Evolutionary conservation across 2,329 filamentous ascomycete genomes (phyloP), one percentile per base, ranked within the genome.

Genomic region (Paramyrothecium roridum): DNA sequence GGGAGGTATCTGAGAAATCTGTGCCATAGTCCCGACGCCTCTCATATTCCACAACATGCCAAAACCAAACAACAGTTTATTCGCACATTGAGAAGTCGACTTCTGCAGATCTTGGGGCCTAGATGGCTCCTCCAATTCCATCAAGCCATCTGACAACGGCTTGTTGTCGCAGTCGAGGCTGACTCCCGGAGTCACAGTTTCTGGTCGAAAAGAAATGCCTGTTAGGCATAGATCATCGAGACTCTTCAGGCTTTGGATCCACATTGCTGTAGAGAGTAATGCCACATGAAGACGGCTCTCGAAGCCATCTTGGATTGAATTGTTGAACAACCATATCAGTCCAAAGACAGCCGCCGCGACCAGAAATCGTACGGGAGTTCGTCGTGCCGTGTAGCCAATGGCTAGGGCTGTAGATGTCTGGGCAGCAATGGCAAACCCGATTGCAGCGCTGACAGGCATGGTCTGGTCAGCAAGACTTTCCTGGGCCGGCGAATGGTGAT

Each of bases 201-300:
- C 19, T 47, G 3, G n/a, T 22, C n/a, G 16, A 49, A 58, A 54
- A 1, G 46, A 59, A 1, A 61, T 8, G 8, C 26, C 23, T 13
- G 52, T 59, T 1, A 62, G 49, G 3, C 58, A 62, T 3, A 62
- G 40, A 16, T 62, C 60, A 22, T 59, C 58, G 20, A 59, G 54
- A 1, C 47, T 54, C 37, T 62, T 62, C 4, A 62, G 13, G 17
- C 53, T 56, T 40, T 62, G 60, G 46, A 62, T 62, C 60, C 60
- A 62, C 56, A 59, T 59, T 22, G 50, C 52, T 8, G 60, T 57
- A 48, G 58, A 59, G 1, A 62, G 46, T 26, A 62, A 20, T 1
- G 60, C 60, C n/a, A 62, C 50, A 19, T 62, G 56, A 7, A 62
- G 49, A 12, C 58, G 56, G 12, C 56, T 61, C 1, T 52, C 48